Evolutionary conservation across 2,329 filamentous ascomycete species (phyloP).

Genomic region (Sporothrix pallida): DNA sequence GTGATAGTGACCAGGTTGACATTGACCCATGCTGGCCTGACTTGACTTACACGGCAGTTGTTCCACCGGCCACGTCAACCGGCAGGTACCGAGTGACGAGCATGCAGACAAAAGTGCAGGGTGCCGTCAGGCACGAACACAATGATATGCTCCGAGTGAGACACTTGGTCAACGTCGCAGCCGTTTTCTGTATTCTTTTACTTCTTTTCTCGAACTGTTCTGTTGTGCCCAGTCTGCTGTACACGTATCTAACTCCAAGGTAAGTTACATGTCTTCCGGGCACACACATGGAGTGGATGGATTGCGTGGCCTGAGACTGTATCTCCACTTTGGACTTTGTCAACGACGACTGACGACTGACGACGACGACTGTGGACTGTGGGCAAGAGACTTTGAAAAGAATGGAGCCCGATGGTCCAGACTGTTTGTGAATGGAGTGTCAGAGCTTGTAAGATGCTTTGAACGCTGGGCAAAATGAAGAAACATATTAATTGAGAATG

Average conservation of each 20-base stretch:
- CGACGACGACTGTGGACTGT: neutral
- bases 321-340: neutral
- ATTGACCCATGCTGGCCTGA: neutral
- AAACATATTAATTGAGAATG: neutral
- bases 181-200: neutral
- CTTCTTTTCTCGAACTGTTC: neutral
- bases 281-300: neutral
- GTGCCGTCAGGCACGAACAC: slow-evolving; percentile 1
- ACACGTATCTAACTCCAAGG: no score
- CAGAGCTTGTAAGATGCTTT: neutral
- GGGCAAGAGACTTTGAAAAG: neutral
- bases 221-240: neutral
- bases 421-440: neutral
- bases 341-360: slow-evolving; percentile 1
- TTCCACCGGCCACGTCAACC: slow-evolving; percentile 31
- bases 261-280: no score
- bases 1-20: neutral
- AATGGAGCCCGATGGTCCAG: slow-evolving; percentile 16
- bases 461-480: neutral
- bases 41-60: neutral
- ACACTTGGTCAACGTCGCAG: neutral
- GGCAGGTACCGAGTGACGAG: slow-evolving; percentile 1
- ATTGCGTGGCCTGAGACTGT: slow-evolving; percentile 5
- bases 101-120: neutral
- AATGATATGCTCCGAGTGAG: neutral